These are phyloP conservation scores for Hemileccinum impolitum DNA, from an alignment of 768 basidiomycete species.

Conservation along the genomic window DNA sequence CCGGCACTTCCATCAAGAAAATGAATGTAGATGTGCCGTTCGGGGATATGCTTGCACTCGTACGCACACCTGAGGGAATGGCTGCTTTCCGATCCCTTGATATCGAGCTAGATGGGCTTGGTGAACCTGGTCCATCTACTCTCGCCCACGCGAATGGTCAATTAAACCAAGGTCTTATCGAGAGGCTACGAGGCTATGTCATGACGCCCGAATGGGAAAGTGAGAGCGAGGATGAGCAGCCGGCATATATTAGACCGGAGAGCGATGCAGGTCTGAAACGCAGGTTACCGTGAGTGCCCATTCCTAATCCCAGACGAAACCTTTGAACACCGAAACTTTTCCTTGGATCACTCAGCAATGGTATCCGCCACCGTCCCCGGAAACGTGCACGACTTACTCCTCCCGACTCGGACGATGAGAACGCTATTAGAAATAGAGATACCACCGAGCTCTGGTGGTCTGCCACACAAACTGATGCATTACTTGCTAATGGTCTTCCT, in stretches of 20 bases:
- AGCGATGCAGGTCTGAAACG: constrained; percentile 56
- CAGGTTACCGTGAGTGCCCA: constrained; percentile 35
- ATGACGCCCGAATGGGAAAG: constrained; percentile 31
- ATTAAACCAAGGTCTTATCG: constrained; percentile 13
- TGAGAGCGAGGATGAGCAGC: constrained; percentile 34
- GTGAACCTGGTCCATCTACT: constrained; percentile 33
- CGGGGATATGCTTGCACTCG: constrained; percentile 62
- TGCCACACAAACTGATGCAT: constrained; percentile 56
- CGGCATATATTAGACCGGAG: constrained; percentile 27
- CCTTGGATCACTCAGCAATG: constrained; percentile 16
- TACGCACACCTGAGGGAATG: constrained; percentile 77
- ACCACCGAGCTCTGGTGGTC: constrained; percentile 71
- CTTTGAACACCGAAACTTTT: background rate
- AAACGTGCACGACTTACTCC: constrained; percentile 58
- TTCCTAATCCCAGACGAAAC: background rate
- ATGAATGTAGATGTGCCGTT: constrained; percentile 47
- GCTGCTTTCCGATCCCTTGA: constrained; percentile 59
- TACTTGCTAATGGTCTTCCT: constrained; percentile 66
- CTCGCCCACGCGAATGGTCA: constrained; percentile 33
- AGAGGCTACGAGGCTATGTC: constrained; percentile 20
- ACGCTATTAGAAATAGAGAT: constrained; percentile 32
- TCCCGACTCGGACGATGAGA: constrained; percentile 36
- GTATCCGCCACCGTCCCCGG: constrained; percentile 42
- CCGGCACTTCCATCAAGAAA: constrained; percentile 11
- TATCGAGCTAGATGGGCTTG: constrained; percentile 40